Evolutionary conservation across 805 yeast genomes (phyloP).

Genomic region (Metschnikowia henanensis): DNA sequence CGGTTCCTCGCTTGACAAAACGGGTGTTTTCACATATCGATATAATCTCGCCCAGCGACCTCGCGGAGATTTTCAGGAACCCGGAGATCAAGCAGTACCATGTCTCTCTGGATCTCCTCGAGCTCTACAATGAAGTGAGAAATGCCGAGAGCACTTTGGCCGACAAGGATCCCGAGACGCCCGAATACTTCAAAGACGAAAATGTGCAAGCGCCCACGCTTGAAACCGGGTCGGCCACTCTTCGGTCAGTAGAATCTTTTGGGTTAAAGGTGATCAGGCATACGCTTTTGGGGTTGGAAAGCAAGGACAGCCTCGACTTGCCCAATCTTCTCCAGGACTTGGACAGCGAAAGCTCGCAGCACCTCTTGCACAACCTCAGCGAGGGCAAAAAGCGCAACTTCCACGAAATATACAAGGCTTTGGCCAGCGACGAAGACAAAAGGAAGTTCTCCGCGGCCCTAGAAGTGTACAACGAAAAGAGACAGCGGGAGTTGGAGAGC

Average conservation of each 20-base stretch:
- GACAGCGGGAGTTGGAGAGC: conserved; percentile 76
- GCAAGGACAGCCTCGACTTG: conserved; percentile 20
- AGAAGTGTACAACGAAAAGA: conserved; percentile 66
- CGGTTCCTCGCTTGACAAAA: conserved; percentile 19
- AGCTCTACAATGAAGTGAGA: conserved; percentile 29
- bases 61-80: conserved; percentile 35
- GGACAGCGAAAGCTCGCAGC: conserved; percentile 26
- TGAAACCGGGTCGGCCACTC: conserved; percentile 52
- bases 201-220: conserved; percentile 38
- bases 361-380: conserved; percentile 29
- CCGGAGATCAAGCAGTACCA: conserved; percentile 25
- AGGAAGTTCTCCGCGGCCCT: conserved; percentile 60
- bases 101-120: conserved; percentile 35
- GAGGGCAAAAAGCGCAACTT: conserved; percentile 54
- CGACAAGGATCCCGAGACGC: conserved; percentile 14
- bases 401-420: conserved; percentile 59
- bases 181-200: conserved; percentile 33
- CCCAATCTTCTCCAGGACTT: conserved; percentile 28
- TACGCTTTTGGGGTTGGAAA: conserved; percentile 51
- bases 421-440: conserved; percentile 46
- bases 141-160: conserved; percentile 3
- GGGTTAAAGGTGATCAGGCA: conserved; percentile 81
- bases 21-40: conserved; percentile 49
- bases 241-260: conserved; percentile 69
- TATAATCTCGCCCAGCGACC: conserved; percentile 48